Base-by-base conservation (phyloP, 805 yeast genomes). In the Starmera quercuum region DNA sequence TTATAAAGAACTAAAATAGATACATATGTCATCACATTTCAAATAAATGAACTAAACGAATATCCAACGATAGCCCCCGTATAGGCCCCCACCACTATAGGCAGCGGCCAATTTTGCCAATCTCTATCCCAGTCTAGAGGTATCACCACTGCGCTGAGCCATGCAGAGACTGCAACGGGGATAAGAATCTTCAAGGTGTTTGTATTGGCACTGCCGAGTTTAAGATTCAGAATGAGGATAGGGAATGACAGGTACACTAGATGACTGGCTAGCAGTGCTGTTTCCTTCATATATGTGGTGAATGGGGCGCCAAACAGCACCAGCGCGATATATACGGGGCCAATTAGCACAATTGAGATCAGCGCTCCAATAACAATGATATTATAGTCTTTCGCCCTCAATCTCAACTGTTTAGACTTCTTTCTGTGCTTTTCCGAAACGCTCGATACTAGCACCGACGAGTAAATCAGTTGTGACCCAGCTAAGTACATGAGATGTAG, bases 101-200 rank as follows among this genome's bases (percentile, higher is more conserved):
- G 90, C 34, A 86, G 73, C 6, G 98, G 98, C 94, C 96, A 90
- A 34, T 67, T 71, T 58, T 90, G 98, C 98, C 98, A 90, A 18
- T 82, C 84, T 47, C 97, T 70, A 54, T 90, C 98, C 98, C 98
- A 90, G 57, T 90, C 98, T 38, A 92, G 66, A 0, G 97, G 97
- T 38, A 92, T 87, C 1, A 95, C 97, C 24, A 84, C 57, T 3
- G 90, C 95, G 12, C 97, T 97, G 1, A 86, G 44, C 97, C 97
- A 90, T 6, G 88, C 76, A 2, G 96, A 95, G 9, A 81, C 32
- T 6, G 56, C 56, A 7, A 61, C 50, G 18, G 51, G 36, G 10
- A 56, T 44, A 17, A 57, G 54, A 30, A 56, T 58, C 34, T 53
- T 62, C 50, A 59, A 57, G 24, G 56, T 40, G 4, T 31, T 22